These are phyloP conservation scores for Ammopiptanthus mongolicus DNA, from an alignment of 306 rosid genomes.

Conservation along the genomic window DNA sequence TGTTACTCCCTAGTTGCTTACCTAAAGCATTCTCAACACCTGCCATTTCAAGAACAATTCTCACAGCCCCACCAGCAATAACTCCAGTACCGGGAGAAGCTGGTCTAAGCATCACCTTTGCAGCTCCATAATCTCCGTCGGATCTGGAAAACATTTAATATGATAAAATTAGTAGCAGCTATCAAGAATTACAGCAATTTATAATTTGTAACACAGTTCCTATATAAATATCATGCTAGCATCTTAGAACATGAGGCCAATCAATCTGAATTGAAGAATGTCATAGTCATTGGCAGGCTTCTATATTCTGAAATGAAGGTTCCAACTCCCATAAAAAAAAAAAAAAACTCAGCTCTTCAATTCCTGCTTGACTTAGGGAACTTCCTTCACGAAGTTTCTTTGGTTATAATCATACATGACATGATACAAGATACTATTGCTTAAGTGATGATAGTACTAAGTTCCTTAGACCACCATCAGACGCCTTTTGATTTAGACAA, in stretches of 20 bases:
- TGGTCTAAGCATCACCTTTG: constrained; percentile 98
- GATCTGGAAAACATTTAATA: constrained; percentile 45
- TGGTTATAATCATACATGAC: neutral
- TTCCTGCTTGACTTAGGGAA: neutral
- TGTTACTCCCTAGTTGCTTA: constrained; percentile 88
- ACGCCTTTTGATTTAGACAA: neutral
- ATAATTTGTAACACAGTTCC: neutral
- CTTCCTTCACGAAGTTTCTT: neutral
- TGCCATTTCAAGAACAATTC: constrained; percentile 95
- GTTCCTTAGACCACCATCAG: neutral
- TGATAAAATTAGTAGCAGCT: constrained; percentile 3
- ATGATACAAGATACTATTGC: neutral
- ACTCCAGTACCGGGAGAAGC: constrained; percentile 99
- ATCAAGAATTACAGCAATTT: neutral
- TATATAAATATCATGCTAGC: neutral
- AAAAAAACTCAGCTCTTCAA: neutral
- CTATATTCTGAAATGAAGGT: neutral
- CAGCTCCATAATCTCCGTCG: constrained; percentile 91
- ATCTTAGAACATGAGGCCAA: neutral
- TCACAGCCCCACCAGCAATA: constrained; percentile 95
- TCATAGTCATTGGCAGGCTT: neutral
- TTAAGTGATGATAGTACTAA: neutral
- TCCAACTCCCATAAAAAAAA: neutral
- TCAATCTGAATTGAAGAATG: neutral
- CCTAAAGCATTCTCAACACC: constrained; percentile 97